These are phyloP conservation scores for Apiotrichum laibachii DNA, from an alignment of 1,284 basidiomycete genomes.

Conservation along the genomic window DNA sequence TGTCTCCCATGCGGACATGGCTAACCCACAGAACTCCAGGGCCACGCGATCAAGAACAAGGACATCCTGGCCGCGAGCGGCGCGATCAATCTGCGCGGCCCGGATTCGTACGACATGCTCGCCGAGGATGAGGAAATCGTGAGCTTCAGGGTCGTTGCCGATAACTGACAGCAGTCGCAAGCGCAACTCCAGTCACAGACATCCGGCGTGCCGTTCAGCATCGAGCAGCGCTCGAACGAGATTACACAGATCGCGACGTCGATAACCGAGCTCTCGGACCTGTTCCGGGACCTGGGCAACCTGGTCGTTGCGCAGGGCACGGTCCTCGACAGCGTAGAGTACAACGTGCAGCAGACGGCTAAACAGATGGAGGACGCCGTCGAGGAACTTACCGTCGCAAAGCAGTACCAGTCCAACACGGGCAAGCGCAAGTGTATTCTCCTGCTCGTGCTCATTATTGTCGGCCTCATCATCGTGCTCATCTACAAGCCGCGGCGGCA, in stretches of 20 bases:
- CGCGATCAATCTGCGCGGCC: constrained; percentile 72
- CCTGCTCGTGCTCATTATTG: constrained; percentile 81
- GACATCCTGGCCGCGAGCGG: constrained; percentile 78
- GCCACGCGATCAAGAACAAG: constrained; percentile 90
- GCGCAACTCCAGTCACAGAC: constrained; percentile 45
- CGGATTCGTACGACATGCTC: constrained; percentile 72
- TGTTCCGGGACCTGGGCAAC: constrained; percentile 90
- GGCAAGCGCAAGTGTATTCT: constrained; percentile 91
- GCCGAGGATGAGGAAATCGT: constrained; percentile 79
- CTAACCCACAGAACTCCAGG: constrained; percentile 68
- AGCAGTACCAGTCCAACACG: constrained; percentile 87
- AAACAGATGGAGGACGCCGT: constrained; percentile 78
- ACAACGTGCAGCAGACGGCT: constrained; percentile 91
- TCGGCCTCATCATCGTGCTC: constrained; percentile 62
- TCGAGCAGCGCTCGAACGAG: constrained; percentile 70
- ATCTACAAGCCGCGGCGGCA: constrained; percentile 49
- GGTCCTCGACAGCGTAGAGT: constrained; percentile 92
- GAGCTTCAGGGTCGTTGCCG: constrained; percentile 23
- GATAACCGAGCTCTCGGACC: constrained; percentile 84
- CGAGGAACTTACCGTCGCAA: constrained; percentile 77
- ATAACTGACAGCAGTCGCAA: constrained; percentile 30
- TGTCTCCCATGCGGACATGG: neutral
- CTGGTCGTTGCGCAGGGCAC: constrained; percentile 98
- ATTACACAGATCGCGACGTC: constrained; percentile 88
- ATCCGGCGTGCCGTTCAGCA: constrained; percentile 55